Evolutionary conservation across 2,329 filamentous ascomycete genomes (phyloP).

Genomic region (Xylaria sp.): DNA sequence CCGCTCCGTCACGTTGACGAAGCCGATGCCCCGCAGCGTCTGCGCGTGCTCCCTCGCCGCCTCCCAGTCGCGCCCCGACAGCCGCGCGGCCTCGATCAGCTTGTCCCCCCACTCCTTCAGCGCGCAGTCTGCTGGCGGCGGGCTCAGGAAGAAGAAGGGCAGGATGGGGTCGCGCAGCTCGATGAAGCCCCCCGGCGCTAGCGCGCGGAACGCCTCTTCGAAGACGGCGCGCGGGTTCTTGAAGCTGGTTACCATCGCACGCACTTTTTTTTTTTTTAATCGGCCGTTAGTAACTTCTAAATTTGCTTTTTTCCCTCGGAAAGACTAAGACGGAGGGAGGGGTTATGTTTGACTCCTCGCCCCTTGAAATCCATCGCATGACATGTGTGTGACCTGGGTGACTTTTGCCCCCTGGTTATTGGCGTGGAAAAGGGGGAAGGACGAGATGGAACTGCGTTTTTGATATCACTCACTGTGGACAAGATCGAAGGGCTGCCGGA

Average conservation of each 20-base stretch:
- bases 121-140: constrained; percentile 40
- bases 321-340: too few relatives aligned
- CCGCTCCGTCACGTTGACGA: constrained; percentile 37
- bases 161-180: constrained; percentile 44
- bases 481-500: constrained; percentile 40
- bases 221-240: constrained; percentile 39
- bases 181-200: constrained; percentile 43
- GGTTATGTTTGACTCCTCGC: too few relatives aligned
- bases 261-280: too few relatives aligned
- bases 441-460: background rate
- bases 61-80: constrained; percentile 41
- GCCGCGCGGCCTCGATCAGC: constrained; percentile 38
- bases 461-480: constrained; percentile 38
- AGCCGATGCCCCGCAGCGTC: constrained; percentile 41
- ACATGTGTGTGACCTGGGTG: too few relatives aligned
- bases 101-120: constrained; percentile 39
- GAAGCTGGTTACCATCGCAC: constrained; percentile 43
- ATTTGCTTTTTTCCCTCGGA: too few relatives aligned
- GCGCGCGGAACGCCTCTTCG: constrained; percentile 34
- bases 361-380: too few relatives aligned
- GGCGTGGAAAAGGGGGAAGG: too few relatives aligned
- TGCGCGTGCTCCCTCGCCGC: constrained; percentile 37
- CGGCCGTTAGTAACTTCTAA: too few relatives aligned
- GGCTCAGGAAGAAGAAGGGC: constrained; percentile 42
- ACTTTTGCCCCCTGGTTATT: too few relatives aligned